Percentiles rank a stretch among this genome's conserved stretches.
phyloP scores from a whole-genome alignment of 345 rosid genomes.

The Barbarea vulgaris region DNA sequence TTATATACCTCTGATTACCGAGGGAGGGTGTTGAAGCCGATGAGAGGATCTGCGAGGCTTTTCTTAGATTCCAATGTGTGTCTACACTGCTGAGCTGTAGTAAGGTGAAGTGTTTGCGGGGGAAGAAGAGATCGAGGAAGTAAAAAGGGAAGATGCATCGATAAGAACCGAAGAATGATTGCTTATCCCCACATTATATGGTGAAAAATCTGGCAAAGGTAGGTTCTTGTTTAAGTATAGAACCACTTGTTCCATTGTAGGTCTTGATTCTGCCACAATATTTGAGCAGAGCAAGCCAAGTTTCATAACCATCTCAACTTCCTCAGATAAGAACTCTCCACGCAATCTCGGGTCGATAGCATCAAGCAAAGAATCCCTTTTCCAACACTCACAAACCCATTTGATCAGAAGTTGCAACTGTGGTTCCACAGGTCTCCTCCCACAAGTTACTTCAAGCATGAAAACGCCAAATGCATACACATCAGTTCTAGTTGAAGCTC shows the following conservation, averaged over 20 bases:
- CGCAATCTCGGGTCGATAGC: slow-evolving; percentile 40
- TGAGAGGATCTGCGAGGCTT: too few species aligned
- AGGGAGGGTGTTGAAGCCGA: too few species aligned
- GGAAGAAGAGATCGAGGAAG: slow-evolving; percentile 21
- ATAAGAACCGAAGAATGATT: slow-evolving; percentile 29
- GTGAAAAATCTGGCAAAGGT: slow-evolving; percentile 38
- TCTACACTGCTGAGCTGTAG: not conserved
- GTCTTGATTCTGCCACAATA: slow-evolving; percentile 39
- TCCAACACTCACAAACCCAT: slow-evolving; percentile 45
- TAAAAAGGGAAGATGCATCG: slow-evolving; percentile 34
- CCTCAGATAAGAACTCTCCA: slow-evolving; percentile 27
- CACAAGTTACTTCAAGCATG: slow-evolving; percentile 54
- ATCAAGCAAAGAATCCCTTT: slow-evolving; percentile 39
- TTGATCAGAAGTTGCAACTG: slow-evolving; percentile 31
- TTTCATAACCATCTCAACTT: slow-evolving; percentile 51
- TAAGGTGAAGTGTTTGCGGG: not conserved
- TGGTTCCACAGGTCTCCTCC: slow-evolving; percentile 75
- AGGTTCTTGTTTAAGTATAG: slow-evolving; percentile 34
- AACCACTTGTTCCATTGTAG: slow-evolving; percentile 50
- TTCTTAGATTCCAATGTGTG: not conserved
- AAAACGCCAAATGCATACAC: slow-evolving; percentile 50
- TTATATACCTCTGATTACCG: too few species aligned
- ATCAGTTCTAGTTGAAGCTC: slow-evolving; percentile 47
- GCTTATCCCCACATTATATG: slow-evolving; percentile 25
- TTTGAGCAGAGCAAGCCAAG: slow-evolving; percentile 49